Evolutionary conservation across 2,329 filamentous ascomycete genomes (phyloP).

Genomic region (Aureobasidium mangrovei): DNA sequence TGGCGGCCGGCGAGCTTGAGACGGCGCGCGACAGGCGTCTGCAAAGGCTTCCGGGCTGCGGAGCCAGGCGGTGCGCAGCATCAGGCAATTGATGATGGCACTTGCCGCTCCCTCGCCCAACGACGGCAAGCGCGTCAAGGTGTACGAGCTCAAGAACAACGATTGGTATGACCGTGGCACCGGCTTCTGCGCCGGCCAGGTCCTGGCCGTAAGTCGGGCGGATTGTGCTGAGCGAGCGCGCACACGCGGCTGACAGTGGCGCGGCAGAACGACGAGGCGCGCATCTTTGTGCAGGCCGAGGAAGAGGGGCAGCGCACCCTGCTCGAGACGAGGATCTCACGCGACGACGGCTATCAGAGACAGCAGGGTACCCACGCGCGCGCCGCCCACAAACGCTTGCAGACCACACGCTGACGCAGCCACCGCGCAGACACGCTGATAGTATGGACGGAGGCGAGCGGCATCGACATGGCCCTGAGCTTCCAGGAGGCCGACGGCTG

Average conservation of each 20-base stretch:
- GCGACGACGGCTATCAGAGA: constrained; percentile 95
- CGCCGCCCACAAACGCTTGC: background rate
- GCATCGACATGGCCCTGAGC: constrained; percentile 92
- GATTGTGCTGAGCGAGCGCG: background rate
- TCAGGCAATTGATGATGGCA: constrained; percentile 15
- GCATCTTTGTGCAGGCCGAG: constrained; percentile 87
- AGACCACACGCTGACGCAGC: constrained; percentile 7
- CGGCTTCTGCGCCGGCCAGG: constrained; percentile 79
- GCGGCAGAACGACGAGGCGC: constrained; percentile 62
- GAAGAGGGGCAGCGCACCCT: constrained; percentile 77
- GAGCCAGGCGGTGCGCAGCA: constrained; percentile 15
- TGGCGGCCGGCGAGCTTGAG: background rate
- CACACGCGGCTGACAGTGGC: background rate
- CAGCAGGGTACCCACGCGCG: constrained; percentile 67
- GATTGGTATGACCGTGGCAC: constrained; percentile 99
- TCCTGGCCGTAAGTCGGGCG: constrained; percentile 54
- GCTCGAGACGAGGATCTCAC: constrained; percentile 80
- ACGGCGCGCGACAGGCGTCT: background rate
- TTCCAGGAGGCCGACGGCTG: constrained; percentile 97
- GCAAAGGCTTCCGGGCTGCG: background rate
- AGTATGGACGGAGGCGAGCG: constrained; percentile 90
- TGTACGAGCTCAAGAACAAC: constrained; percentile 96
- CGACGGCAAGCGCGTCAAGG: constrained; percentile 71
- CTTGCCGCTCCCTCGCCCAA: constrained; percentile 25
- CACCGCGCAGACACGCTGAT: constrained; percentile 69